Base-by-base conservation (phyloP, 2,329 filamentous ascomycete species). In the Pestalotiopsis sp. region DNA sequence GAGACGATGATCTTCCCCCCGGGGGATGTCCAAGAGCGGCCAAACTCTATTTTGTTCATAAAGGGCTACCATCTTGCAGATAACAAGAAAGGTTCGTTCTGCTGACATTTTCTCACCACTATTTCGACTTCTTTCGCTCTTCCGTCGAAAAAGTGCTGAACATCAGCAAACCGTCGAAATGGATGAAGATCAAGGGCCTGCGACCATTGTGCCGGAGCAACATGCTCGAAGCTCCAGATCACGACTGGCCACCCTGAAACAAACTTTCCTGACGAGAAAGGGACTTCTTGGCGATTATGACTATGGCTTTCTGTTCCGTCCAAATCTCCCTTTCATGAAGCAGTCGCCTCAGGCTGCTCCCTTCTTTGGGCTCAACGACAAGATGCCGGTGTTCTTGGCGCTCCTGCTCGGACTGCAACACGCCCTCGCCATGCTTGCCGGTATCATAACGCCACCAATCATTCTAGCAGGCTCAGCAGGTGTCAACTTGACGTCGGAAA, bases 201-300 rank as follows among this genome's bases (percentile, higher is more conserved):
- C 84, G 14, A 80, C 82, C 62, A 86, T 89, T 74, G 79, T 81
- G 71, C 84, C 85, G 17, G 78, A 78, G 64, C 71, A 76, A 38
- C 71, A 76, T 6, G 76, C 79, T 20, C 78, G 76, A 67, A 78
- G 73, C 68, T 78, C 76, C 17, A 64, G 82, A n/a, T 74, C 78
- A 64, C 75, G 76, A 23, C 38, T 82, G 13, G 72, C 71, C 39
- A 57, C 72, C 58, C 27, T 81, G 67, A 82, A 77, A 74, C 81
- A 80, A 69, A 81, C 82, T 5, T 85, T 89, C 71, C 80, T 85
- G 67, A 89, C 87, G 61, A 90, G 84, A 70, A 87, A 94, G 1
- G 95, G 95, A 13, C 86, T 97, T 31, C 80, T 98, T 68, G 95
- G 95, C 71, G 86, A 90, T 74, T 98, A 98, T 80, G 92, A 98